Percentiles rank a stretch among this genome's conserved stretches.
These are phyloP conservation scores for Fonsecaea monophora DNA, from an alignment of 2,329 filamentous ascomycete species.

Conservation along the genomic window DNA sequence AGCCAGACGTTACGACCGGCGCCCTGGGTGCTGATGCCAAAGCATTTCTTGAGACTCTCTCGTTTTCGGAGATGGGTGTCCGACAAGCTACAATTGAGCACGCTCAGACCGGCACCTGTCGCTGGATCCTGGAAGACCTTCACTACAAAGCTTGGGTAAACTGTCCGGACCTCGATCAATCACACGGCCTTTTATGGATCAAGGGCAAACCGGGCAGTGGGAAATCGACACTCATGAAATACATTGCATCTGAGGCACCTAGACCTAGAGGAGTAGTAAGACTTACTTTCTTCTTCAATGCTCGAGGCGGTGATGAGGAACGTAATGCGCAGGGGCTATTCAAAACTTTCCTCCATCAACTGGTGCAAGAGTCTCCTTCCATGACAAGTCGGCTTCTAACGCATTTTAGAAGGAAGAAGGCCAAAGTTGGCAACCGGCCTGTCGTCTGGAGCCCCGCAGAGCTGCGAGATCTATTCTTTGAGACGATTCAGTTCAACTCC, in stretches of 20 bases:
- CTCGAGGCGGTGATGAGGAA: slow-evolving; percentile 45
- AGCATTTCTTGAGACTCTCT: slow-evolving; percentile 43
- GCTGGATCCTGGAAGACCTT: slow-evolving; percentile 49
- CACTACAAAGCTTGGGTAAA: slow-evolving; percentile 51
- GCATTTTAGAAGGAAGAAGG: slow-evolving; percentile 7
- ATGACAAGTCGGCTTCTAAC: slow-evolving; percentile 4
- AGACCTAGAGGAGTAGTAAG: slow-evolving; percentile 33
- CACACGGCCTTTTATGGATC: slow-evolving; percentile 47
- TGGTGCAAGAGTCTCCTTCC: slow-evolving; percentile 34
- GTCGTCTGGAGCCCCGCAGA: background rate
- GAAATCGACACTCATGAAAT: slow-evolving; percentile 58
- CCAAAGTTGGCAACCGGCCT: background rate
- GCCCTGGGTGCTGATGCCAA: background rate
- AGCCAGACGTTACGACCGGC: background rate
- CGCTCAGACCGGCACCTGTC: slow-evolving; percentile 49
- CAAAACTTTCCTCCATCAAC: slow-evolving; percentile 37
- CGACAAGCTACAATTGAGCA: slow-evolving; percentile 49
- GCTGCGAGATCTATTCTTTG: slow-evolving; percentile 22
- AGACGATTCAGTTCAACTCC: background rate
- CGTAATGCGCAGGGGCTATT: slow-evolving; percentile 24
- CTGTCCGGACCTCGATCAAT: slow-evolving; percentile 26
- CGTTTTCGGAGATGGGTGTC: slow-evolving; percentile 45
- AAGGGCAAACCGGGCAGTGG: slow-evolving; percentile 52
- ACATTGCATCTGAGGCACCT: slow-evolving; percentile 36
- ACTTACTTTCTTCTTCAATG: slow-evolving; percentile 58